These are phyloP conservation scores for Diaporthe velutina DNA, from an alignment of 2,329 filamentous ascomycete genomes.

Conservation along the genomic window DNA sequence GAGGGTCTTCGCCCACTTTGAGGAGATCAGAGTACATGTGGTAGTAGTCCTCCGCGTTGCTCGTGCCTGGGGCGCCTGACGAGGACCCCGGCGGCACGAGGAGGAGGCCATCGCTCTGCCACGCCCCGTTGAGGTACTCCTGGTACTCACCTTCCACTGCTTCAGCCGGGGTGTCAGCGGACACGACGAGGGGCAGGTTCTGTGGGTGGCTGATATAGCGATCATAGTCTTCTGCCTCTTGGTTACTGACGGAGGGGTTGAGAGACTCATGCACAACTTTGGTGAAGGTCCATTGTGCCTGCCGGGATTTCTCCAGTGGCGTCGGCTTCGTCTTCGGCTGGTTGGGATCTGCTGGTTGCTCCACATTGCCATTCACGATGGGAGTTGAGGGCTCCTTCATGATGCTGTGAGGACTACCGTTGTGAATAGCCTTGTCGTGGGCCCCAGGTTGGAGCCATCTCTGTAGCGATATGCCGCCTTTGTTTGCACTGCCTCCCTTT, in stretches of 20 bases:
- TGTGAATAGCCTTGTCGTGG: slow-evolving; percentile 48
- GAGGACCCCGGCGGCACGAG: slow-evolving; percentile 66
- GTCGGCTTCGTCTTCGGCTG: slow-evolving; percentile 65
- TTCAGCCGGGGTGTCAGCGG: slow-evolving; percentile 69
- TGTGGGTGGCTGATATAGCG: slow-evolving; percentile 92
- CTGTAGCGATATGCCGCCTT: slow-evolving; percentile 67
- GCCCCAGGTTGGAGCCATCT: slow-evolving; percentile 70
- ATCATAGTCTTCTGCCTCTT: slow-evolving; percentile 87
- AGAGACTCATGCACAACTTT: slow-evolving; percentile 89
- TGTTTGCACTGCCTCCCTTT: slow-evolving; percentile 53
- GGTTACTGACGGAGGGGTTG: slow-evolving; percentile 82
- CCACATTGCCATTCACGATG: slow-evolving; percentile 42
- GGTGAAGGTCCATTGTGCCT: slow-evolving; percentile 89
- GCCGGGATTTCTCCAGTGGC: slow-evolving; percentile 80
- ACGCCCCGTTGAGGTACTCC: slow-evolving; percentile 81
- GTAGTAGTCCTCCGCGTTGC: slow-evolving; percentile 73
- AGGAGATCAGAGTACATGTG: slow-evolving; percentile 83
- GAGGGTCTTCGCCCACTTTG: slow-evolving; percentile 81
- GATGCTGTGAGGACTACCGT: slow-evolving; percentile 58
- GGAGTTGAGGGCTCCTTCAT: slow-evolving; percentile 63
- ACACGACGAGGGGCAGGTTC: slow-evolving; percentile 85
- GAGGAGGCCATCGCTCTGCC: slow-evolving; percentile 70
- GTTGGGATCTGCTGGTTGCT: slow-evolving; percentile 20
- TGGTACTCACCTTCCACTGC: slow-evolving; percentile 78
- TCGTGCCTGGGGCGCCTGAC: slow-evolving; percentile 55